Evolutionary conservation across 306 rosid genomes (phyloP), one percentile per base, ranked within the genome.

Genomic region (Argentina anserina): DNA sequence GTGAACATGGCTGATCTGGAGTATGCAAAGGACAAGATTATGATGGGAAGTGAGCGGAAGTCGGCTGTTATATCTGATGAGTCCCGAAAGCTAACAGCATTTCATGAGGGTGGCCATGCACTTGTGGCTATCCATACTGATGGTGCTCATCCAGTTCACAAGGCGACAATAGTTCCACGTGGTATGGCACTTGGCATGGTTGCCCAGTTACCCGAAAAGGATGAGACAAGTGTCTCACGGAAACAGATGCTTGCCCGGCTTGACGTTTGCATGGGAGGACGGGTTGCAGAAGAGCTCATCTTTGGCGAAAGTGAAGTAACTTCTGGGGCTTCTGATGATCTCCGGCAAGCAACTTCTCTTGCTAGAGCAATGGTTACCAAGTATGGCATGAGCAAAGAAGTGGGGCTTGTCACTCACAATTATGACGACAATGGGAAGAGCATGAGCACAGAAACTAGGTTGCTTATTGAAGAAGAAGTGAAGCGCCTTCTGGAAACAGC

Each of bases 31-130:
- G 98, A 93, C 79, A 93, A 87, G 81, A 86, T 93, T 72, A 70
- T 87, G 88, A 93, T 93, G 98, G 98, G 98, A 82, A 93, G 87
- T 74, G 97, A 91, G 69, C 94, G 96, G 25, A 90, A 93, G 70
- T 91, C 98, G 0, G 96, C 96, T 9, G 86, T 87, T 50, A 87
- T 89, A 81, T 86, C 96, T 50, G 92, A 90, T 12, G 90, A 91
- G 74, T 78, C 87, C 13, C 81, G 94, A 67, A 89, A 39, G 85
- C 45, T 78, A 25, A 87, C 92, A 23, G 98, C 96, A 68, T 93
- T 89, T 70, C 98, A 91, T 37, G 97, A 93, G 86, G 94, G 94
- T 52, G 97, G 97, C 11, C 98, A 89, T 77, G 97, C 97, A 68
- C 92, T 93, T 50, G 98, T 91, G 79, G 97, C 98, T 67, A 67